A percentile compares a stretch with the other conserved stretches of the same genome.
Evolutionary conservation across 1,284 basidiomycete genomes (phyloP).

Genomic region (Vanrija sp.): DNA sequence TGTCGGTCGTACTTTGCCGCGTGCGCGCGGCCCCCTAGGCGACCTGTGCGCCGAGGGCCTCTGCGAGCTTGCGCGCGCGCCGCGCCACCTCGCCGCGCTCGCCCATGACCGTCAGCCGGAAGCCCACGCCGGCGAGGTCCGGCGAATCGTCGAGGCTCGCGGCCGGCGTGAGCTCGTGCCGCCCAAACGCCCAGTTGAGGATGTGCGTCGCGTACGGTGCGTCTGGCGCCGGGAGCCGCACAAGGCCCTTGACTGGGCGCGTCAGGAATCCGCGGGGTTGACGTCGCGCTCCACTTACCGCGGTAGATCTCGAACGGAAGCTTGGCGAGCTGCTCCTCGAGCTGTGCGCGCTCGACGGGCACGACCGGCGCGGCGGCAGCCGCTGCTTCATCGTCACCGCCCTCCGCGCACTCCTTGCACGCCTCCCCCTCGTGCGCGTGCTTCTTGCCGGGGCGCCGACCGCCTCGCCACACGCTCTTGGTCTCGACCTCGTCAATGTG

Average conservation of each 20-base stretch:
- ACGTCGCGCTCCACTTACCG: conserved; percentile 23
- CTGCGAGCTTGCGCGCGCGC: conserved; percentile 59
- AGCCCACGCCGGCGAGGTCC: conserved; percentile 42
- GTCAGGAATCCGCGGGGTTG: neutral
- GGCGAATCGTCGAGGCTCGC: conserved; percentile 44
- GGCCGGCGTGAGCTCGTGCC: conserved; percentile 62
- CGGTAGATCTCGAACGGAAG: conserved; percentile 54
- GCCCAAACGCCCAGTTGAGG: conserved; percentile 86
- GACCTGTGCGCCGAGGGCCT: conserved; percentile 51
- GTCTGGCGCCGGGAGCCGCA: conserved; percentile 52
- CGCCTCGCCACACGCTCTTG: conserved; percentile 58
- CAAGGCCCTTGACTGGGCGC: conserved; percentile 63
- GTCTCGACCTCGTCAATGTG: conserved; percentile 82
- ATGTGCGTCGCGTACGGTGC: conserved; percentile 54
- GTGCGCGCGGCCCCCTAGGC: conserved; percentile 6
- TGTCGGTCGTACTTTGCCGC: neutral
- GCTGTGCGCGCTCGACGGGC: conserved; percentile 12
- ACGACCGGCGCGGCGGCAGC: conserved; percentile 28
- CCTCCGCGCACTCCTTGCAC: conserved; percentile 5
- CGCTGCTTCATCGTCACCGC: neutral
- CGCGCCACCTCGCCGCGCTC: conserved; percentile 71
- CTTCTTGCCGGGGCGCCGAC: conserved; percentile 21
- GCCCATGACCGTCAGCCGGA: conserved; percentile 79
- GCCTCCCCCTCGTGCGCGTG: conserved; percentile 30
- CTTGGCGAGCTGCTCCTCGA: conserved; percentile 52